Base-by-base conservation (phyloP, 2,329 filamentous ascomycete species). In the Fusarium nygamai region DNA sequence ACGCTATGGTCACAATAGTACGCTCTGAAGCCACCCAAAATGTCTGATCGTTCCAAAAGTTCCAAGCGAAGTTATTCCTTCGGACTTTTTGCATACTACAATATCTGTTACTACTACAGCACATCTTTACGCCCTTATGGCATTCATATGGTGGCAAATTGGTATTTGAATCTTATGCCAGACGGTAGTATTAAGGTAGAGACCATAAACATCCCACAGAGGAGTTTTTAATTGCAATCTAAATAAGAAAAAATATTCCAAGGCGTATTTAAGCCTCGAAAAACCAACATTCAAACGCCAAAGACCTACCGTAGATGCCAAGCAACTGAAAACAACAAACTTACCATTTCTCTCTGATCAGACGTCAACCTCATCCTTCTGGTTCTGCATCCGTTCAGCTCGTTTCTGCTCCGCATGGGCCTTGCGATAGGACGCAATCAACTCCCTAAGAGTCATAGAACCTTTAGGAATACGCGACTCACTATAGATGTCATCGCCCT, bases 61-160 rank as follows among this genome's bases (percentile, higher is more conserved):
- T 20, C 48, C 17, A 20, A 53, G 4, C 6, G 3, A 11, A 24
- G 3, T 14, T 1, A 8, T 36, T 20, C 13, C 3, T 27, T 34
- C 13, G 6, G 12, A 11, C 11, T 3, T 0, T 13, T 13, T 34
- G 5, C 6, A 16, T 6, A 2, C 8, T 8, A 2, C 3, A 34
- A 3, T 24, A 11, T 8, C 5, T 33, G 8, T 2, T 31, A 27
- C 27, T n/a, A 12, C 22, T n/a, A 6, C 4, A 31, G 6, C 27
- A 6, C 12, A 6, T 12, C 5, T 22, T 31, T 4, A 29, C 1
- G 13, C 2, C 10, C 7, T 48, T 14, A 7, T 24, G 16, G 1
- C 48, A 24, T 8, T 19, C 8, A 13, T 13, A 12, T 3, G 5
- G 29, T 24, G 2, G 8, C 14, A 51, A 6, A 19, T 27, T 6